Evolutionary conservation across 1,139 yeast species (phyloP).

Genomic region (Sugiyamaella xylanicola): DNA sequence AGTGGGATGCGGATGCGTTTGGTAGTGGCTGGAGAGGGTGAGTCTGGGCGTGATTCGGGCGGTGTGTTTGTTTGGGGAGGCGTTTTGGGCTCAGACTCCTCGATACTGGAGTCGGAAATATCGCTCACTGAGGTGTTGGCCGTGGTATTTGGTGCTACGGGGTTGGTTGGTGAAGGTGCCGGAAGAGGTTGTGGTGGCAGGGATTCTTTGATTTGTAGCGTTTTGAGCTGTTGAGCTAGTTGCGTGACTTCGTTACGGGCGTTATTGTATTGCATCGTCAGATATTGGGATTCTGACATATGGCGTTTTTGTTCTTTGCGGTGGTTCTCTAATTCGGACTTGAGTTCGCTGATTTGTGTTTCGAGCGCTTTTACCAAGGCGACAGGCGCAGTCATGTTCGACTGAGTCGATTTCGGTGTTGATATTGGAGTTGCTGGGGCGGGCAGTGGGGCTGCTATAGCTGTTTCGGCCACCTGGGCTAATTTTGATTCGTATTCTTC

Average conservation of each 20-base stretch:
- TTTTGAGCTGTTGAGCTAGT: constrained; percentile 23
- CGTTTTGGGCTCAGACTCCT: constrained; percentile 11
- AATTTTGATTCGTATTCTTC: constrained; percentile 19
- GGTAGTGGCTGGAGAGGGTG: neutral
- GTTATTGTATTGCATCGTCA: constrained; percentile 33
- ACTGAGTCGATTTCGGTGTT: too few relatives aligned
- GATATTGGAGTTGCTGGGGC: too few relatives aligned
- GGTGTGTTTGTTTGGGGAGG: neutral
- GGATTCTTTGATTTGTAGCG: constrained; percentile 18
- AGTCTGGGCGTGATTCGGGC: neutral
- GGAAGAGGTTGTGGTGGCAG: neutral
- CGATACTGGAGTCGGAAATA: neutral
- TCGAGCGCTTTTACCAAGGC: constrained; percentile 4
- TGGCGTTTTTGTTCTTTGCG: constrained; percentile 32
- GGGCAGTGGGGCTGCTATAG: constrained; percentile 22
- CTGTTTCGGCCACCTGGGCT: constrained; percentile 23
- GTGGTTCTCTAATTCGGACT: constrained; percentile 27
- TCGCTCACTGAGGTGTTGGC: constrained; percentile 8
- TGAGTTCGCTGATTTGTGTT: constrained; percentile 15
- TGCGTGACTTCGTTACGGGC: constrained; percentile 27
- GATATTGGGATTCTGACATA: constrained; percentile 31
- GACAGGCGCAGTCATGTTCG: neutral
- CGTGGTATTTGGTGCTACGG: neutral
- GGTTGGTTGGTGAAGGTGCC: neutral
- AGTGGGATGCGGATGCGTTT: constrained; percentile 6